Evolutionary conservation across 2,329 filamentous ascomycete species (phyloP), one percentile per base, ranked within the genome.

Genomic region (Macrophomina pseudophaseolina): DNA sequence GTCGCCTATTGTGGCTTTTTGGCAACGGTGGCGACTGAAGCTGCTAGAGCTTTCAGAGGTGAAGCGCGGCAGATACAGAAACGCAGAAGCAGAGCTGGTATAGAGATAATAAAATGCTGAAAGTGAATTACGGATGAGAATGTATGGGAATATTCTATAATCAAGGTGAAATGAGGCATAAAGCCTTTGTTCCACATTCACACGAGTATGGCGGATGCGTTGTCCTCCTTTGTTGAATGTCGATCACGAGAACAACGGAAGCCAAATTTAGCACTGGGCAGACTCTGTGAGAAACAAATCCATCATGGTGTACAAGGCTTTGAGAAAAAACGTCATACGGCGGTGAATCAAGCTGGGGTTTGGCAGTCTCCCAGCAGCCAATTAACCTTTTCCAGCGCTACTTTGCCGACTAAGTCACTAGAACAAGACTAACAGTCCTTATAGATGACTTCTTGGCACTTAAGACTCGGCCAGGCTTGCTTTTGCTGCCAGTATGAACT

Each of bases 11-110:
- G 35, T 38, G 5, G 42, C 16, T 18, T 9, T n/a, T 44, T 9
- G 16, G 30, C n/a, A 14, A 51, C 11, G 18, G 14, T 38, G 14
- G 40, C 2, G 12, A 12, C 14, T 49, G 42, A 65, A 65, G 63
- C 63, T 65, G 14, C 63, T 42, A 58, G 63, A 65, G 63, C 63
- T 44, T 64, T 59, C 30, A 28, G 8, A 18, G 18, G n/a, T 23
- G 32, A 38, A 18, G 32, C 4, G 12, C 16, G 3, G 30, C n/a
- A 14, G 14, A 32, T 33, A 33, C 3, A 16, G 8, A 59, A 59
- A 32, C n/a, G n/a, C 38, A 18, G 14, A 7, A 48, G 6, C 7
- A 52, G 33, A 32, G 9, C 11, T 32, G 11, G 28, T 9, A 5
- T 3, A 52, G 40, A 4, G 23, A 33, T 14, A 30, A 38, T 16